Conservation (phyloP, 2,329 filamentous ascomycete species). For the Coniochaeta prunicola region DNA sequence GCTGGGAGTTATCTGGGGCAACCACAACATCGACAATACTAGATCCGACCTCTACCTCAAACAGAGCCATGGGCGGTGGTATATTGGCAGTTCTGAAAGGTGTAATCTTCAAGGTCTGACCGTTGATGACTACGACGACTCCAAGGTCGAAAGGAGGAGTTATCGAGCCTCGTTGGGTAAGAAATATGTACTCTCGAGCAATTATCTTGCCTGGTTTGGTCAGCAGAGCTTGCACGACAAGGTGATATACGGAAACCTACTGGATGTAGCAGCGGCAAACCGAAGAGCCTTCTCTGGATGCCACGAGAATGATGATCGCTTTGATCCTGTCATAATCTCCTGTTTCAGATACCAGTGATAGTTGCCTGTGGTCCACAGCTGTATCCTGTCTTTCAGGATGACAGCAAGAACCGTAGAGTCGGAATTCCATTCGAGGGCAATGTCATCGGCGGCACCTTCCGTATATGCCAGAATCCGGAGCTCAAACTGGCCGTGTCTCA, state of each 20-base stretch:
- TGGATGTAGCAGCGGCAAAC: constrained; percentile 47
- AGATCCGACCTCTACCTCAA: constrained; percentile 57
- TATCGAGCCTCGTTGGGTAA: constrained; percentile 61
- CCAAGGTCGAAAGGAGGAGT: constrained; percentile 69
- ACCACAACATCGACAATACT: constrained; percentile 71
- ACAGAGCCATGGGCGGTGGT: constrained; percentile 86
- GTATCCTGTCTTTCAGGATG: constrained; percentile 64
- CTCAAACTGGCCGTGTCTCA: constrained; percentile 92
- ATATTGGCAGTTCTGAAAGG: constrained; percentile 78
- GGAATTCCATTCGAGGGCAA: constrained; percentile 73
- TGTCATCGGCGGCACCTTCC: constrained; percentile 8
- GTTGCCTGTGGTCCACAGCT: constrained; percentile 95
- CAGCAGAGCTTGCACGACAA: constrained; percentile 25
- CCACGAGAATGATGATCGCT: constrained; percentile 50
- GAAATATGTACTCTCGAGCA: constrained; percentile 60
- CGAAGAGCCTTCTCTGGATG: constrained; percentile 78
- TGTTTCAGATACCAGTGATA: constrained; percentile 99
- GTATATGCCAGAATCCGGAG: constrained; percentile 40
- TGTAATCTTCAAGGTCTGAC: constrained; percentile 71
- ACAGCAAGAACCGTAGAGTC: constrained; percentile 89
- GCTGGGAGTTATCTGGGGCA: constrained; percentile 51
- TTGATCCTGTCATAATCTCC: constrained; percentile 51
- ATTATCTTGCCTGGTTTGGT: constrained; percentile 32
- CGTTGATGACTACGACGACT: constrained; percentile 77
- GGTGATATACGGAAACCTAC: background rate